phyloP scores from a whole-genome alignment of 2,329 filamentous ascomycete species.

The Calonectria pteridis region DNA sequence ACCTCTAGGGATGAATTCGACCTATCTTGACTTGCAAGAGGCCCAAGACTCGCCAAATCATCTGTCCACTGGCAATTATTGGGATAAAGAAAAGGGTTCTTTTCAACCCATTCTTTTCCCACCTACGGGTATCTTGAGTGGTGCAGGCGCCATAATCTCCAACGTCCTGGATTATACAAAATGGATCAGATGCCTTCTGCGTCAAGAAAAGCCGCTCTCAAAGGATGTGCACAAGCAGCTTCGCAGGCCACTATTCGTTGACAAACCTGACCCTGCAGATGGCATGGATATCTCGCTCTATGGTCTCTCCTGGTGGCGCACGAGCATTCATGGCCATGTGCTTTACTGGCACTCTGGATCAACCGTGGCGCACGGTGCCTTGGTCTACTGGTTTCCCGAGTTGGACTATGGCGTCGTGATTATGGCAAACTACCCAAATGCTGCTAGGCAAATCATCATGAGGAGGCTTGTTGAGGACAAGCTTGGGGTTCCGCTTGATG shows the following conservation, averaged over 20 bases:
- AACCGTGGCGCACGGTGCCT: background rate
- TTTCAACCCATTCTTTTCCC: background rate
- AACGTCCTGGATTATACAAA: background rate
- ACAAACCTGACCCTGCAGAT: background rate
- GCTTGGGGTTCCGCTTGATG: background rate
- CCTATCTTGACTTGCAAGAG: constrained; percentile 4
- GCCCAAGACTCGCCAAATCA: background rate
- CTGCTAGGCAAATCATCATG: background rate
- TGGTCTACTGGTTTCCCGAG: background rate
- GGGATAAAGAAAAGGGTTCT: background rate
- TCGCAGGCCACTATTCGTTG: background rate
- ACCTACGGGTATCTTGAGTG: background rate
- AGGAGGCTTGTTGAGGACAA: background rate
- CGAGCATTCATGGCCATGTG: background rate
- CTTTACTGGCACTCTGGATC: background rate
- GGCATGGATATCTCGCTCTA: background rate
- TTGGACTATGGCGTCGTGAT: background rate
- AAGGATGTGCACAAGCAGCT: background rate
- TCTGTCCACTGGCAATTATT: background rate
- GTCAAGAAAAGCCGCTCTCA: background rate
- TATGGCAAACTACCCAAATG: background rate
- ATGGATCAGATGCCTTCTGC: background rate
- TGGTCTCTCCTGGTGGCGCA: background rate
- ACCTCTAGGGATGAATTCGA: background rate
- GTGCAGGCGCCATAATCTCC: background rate